Percentiles rank a stretch among this genome's conserved stretches.
Evolutionary conservation across 2,329 filamentous ascomycete genomes (phyloP).

Genomic region (Penicillium sp.): DNA sequence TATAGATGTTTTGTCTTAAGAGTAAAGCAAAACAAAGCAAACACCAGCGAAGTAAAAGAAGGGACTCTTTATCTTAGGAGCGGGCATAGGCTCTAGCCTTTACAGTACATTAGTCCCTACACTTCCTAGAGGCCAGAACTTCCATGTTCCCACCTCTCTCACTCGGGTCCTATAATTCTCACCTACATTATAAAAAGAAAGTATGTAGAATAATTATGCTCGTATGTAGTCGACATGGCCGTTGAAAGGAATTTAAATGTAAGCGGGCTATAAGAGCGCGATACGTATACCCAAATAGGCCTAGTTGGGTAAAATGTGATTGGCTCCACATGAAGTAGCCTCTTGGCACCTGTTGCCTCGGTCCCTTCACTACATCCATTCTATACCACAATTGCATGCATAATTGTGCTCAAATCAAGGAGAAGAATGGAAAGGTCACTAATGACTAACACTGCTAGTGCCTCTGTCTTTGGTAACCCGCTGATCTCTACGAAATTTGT

Average conservation of each 20-base stretch:
- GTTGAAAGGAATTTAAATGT: too few species aligned
- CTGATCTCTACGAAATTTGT: not conserved
- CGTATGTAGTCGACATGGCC: not conserved
- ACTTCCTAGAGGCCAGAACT: too few species aligned
- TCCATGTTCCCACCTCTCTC: too few species aligned
- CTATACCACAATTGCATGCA: not conserved
- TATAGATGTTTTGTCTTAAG: too few species aligned
- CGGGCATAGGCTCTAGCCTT: too few species aligned
- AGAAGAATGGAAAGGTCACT: not conserved
- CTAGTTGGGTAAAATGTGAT: not conserved
- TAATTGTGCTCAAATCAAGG: not conserved
- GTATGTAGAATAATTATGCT: not conserved
- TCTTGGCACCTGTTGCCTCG: not conserved
- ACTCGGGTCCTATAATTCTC: too few species aligned
- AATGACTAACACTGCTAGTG: not conserved
- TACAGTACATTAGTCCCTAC: too few species aligned
- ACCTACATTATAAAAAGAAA: too few species aligned
- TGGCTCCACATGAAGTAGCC: not conserved
- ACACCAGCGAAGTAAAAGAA: too few species aligned
- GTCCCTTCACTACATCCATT: not conserved
- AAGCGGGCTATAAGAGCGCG: not conserved
- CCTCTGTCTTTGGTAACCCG: too few species aligned
- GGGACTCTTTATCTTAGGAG: too few species aligned
- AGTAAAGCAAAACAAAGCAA: too few species aligned
- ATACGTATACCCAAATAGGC: not conserved